These are phyloP conservation scores for Ogataea pilisensis DNA, from an alignment of 805 yeast species.

Conservation along the genomic window DNA sequence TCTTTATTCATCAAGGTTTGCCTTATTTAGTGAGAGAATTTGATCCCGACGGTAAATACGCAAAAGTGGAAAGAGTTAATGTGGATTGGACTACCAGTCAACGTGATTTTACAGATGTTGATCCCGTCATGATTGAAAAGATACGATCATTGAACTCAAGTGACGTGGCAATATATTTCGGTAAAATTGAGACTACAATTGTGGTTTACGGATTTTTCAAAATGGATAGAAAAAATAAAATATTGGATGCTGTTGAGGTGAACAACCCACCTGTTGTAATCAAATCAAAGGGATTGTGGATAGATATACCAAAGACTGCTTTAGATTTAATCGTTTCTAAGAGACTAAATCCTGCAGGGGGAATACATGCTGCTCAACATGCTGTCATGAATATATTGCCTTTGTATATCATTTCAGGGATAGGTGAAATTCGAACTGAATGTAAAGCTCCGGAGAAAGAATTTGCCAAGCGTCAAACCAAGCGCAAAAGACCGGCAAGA, in stretches of 20 bases:
- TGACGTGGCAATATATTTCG: constrained; percentile 65
- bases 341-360: constrained; percentile 71
- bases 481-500: constrained; percentile 80
- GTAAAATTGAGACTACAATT: constrained; percentile 66
- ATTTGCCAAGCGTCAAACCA: constrained; percentile 70
- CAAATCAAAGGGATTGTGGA: constrained; percentile 83
- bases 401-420: constrained; percentile 62
- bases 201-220: constrained; percentile 92
- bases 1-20: constrained; percentile 88
- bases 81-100: constrained; percentile 95
- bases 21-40: constrained; percentile 85
- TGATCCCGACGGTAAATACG: constrained; percentile 71
- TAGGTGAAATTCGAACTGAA: constrained; percentile 81
- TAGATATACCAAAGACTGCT: constrained; percentile 72
- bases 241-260: constrained; percentile 92
- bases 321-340: constrained; percentile 55
- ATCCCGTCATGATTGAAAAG: constrained; percentile 69
- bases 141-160: constrained; percentile 52
- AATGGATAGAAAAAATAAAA: constrained; percentile 66
- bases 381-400: constrained; percentile 80
- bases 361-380: constrained; percentile 96
- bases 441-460: constrained; percentile 98
- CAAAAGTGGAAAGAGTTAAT: constrained; percentile 80
- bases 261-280: constrained; percentile 76
- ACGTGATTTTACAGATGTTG: constrained; percentile 90